Evolutionary conservation across 1,139 yeast species (phyloP), one percentile per base, ranked within the genome.

Genomic region (Suhomyces terraborum): DNA sequence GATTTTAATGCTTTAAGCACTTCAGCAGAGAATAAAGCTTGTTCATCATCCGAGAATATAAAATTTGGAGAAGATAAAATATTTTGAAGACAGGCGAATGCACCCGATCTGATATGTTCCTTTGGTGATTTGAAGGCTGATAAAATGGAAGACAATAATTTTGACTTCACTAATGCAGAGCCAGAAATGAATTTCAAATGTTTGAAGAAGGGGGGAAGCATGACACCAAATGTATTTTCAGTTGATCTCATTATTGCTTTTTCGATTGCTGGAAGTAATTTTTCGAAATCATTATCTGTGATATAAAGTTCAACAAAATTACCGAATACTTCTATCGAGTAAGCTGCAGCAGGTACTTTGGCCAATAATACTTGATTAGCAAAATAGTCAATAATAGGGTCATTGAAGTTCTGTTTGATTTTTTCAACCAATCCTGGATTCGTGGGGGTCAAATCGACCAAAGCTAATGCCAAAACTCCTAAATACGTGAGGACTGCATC

Each of bases 221-320:
- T 63, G 24, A 67, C 54, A 6, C 75, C 73, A 49, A 87, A 76
- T 0, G 88, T 77, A 26, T 71, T 64, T 57, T 89, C 98, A 0
- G 97, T 86, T 3, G 96, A 81, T 59, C 97, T 78, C 54, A 93
- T 70, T 37, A 85, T 73, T 1, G 94, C 78, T 57, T 87, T 89
- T 51, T 88, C 93, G 38, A 91, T 57, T 13, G 76, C 70, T 3
- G 95, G 88, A 8, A 83, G 57, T 13, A 88, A 50, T 4, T 53
- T 41, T 0, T 58, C 51, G 12, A 58, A 61, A 10, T 71, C 69
- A 1, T 68, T 71, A n/a, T 61, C 58, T 4, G 66, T 54, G 5
- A 82, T 58, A 46, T 73, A 69, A 12, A 70, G 71, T 14, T 59
- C 52, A 19, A 79, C 55, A 50, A 79, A 79, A 14, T 58, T 48